Conservation (phyloP, 768 basidiomycete genomes). For the Hygrocybe punicea region DNA sequence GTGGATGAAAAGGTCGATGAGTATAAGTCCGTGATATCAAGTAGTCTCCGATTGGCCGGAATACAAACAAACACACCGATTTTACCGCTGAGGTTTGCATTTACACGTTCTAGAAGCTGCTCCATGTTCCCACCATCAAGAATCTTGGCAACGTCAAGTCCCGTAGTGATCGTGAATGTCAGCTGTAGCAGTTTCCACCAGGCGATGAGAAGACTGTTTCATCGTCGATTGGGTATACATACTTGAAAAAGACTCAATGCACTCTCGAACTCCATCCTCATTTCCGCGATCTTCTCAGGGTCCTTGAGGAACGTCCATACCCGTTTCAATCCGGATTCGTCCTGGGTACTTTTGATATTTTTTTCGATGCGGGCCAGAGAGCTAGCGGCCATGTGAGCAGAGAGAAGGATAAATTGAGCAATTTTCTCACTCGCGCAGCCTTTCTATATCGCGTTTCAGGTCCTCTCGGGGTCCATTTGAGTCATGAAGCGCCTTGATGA, state of each 20-base stretch:
- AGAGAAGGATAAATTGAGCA: not conserved
- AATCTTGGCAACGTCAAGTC: not conserved
- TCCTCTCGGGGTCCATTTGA: not conserved
- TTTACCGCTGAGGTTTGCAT: not conserved
- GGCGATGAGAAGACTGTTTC: not conserved
- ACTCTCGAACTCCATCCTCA: slow-evolving; percentile 1
- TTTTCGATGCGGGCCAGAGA: not conserved
- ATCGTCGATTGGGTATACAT: not conserved
- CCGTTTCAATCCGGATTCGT: not conserved
- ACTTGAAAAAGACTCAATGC: slow-evolving; percentile 1
- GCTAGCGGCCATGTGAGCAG: not conserved
- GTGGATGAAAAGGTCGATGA: not conserved
- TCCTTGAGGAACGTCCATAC: not conserved
- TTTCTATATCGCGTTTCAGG: not conserved
- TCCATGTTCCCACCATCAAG: not conserved
- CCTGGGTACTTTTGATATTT: not conserved
- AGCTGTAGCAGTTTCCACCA: not conserved
- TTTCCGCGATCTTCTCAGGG: not conserved
- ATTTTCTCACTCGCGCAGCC: not conserved
- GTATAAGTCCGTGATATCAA: not conserved
- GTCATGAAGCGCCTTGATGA: not conserved
- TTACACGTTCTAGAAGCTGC: not conserved
- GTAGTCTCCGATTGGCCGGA: too few relatives aligned
- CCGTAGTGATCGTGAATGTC: not conserved
- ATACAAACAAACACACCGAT: not conserved